phyloP scores from a whole-genome alignment of 805 yeast genomes.

The Candida arabinofermentans region DNA sequence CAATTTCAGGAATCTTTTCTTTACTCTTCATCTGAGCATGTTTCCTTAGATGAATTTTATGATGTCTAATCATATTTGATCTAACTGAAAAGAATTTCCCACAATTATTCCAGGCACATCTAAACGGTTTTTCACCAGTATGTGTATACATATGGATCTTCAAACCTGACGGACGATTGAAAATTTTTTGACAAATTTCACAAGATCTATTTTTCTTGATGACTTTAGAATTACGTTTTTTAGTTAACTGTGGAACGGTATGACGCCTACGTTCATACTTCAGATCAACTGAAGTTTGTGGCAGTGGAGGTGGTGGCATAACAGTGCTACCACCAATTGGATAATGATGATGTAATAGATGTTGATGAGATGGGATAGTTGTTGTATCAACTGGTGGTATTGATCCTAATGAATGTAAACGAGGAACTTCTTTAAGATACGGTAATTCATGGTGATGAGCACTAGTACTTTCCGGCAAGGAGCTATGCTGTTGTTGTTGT shows the following conservation, averaged over 20 bases:
- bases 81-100: constrained; percentile 68
- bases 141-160: constrained; percentile 79
- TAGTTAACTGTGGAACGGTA: constrained; percentile 7
- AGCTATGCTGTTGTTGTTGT: constrained; percentile 2
- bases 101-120: constrained; percentile 61
- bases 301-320: too few relatives aligned
- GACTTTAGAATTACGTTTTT: constrained; percentile 4
- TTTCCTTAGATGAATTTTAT: constrained; percentile 52
- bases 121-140: constrained; percentile 75
- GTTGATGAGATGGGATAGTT: not conserved
- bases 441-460: constrained; percentile 6
- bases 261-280: constrained; percentile 10
- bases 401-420: constrained; percentile 1
- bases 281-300: not conserved
- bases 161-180: constrained; percentile 78
- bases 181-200: constrained; percentile 65
- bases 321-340: not conserved
- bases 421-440: not conserved
- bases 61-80: constrained; percentile 78
- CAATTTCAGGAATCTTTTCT: constrained; percentile 2
- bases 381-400: not conserved
- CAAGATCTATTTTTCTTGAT: constrained; percentile 25
- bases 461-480: too few relatives aligned
- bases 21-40: constrained; percentile 12
- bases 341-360: not conserved